Evolutionary conservation across 2,329 filamentous ascomycete species (phyloP), one percentile per base, ranked within the genome.

Genomic region (Amauroascus niger): DNA sequence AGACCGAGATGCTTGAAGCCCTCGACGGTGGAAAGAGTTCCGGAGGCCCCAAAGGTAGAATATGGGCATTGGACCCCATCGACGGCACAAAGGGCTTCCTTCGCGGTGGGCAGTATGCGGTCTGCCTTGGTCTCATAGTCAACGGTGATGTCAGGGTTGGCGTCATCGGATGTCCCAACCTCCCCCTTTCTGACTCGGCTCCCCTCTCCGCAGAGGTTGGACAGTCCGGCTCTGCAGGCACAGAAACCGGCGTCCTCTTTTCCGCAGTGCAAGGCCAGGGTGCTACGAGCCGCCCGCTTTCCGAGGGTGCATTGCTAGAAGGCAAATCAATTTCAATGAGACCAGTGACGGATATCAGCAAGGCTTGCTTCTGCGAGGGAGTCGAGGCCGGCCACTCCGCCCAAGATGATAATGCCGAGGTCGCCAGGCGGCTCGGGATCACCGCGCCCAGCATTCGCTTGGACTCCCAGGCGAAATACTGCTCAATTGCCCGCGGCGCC

Each of bases 401-500:
- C 54, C 94, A 98, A 71, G 82, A 81, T 62, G 88, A 96, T 70
- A 87, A 95, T 62, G 87, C 86, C 35, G 78, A 82, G 62, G 94
- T 98, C 65, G 88, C 93, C 6, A 72, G 81, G 63, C 86, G 83
- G 65, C 80, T 98, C 5, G 89, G 89, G 52, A 95, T 98, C 70
- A 91, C 86, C 20, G 83, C 82, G 63, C 82, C 86, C n/a, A 89
- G 86, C 61, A 90, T 98, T 56, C 82, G 91, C 60, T 93, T 98
- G 86, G 93, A 98, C 74, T 95, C 88, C 50, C 93, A 98, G 73
- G 91, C 93, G 63, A 98, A 98, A 73, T 98, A 98, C 72, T 91
- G 85, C 58, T 93, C 87, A 33, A 95, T 98, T 67, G 93, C 93
- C 33, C 80, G 93, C 58, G 93, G 93, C 44, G 89, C 90, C 4